phyloP scores from a whole-genome alignment of 2,329 filamentous ascomycete species.

The Hymenoscyphus fructigenus region DNA sequence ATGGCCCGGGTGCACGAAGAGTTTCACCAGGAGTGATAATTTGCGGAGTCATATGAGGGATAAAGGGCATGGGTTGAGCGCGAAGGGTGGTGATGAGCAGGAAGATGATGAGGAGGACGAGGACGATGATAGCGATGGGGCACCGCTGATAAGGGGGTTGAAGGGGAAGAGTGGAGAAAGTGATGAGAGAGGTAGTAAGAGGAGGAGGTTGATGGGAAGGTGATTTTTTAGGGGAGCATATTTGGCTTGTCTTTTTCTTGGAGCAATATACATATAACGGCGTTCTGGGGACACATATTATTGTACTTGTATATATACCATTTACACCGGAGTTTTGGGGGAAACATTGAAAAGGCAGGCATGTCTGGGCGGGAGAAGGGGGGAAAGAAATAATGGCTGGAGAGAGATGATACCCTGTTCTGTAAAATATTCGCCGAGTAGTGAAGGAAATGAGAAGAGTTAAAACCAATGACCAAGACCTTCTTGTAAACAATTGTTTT shows the following conservation, averaged over 20 bases:
- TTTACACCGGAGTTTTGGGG: background rate
- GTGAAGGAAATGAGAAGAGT: too few species aligned
- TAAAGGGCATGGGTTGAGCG: conserved; percentile 21
- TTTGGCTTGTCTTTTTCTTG: background rate
- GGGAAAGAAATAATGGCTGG: background rate
- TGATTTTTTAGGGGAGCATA: background rate
- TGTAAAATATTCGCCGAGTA: too few species aligned
- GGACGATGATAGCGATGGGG: conserved; percentile 1
- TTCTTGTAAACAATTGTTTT: too few species aligned
- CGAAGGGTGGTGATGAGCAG: background rate
- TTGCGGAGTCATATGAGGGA: conserved; percentile 27
- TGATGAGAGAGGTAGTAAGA: conserved; percentile 11
- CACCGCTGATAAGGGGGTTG: background rate
- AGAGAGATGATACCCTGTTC: too few species aligned
- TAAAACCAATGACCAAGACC: too few species aligned
- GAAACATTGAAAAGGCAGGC: background rate
- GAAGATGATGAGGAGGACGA: conserved; percentile 1
- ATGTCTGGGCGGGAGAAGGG: background rate
- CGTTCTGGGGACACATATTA: background rate
- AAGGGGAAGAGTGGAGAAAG: background rate
- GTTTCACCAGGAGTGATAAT: conserved; percentile 32
- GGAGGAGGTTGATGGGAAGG: conserved; percentile 7
- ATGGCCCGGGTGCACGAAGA: conserved; percentile 23
- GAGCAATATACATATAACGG: background rate
- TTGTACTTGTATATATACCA: background rate